Evolutionary conservation across 768 basidiomycete species (phyloP).

Genomic region (Suillus discolor): DNA sequence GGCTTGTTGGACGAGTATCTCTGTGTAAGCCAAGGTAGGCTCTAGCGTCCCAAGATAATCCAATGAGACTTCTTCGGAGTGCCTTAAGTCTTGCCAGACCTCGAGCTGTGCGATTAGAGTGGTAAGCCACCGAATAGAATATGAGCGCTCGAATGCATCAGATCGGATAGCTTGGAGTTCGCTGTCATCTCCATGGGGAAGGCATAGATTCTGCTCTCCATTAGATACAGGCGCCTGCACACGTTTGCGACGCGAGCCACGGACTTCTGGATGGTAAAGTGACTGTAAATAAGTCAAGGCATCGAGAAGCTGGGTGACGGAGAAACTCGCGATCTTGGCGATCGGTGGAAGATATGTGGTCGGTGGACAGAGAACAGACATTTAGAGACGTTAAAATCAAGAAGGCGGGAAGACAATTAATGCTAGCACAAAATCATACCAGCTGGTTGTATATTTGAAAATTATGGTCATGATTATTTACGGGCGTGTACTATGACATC

Average conservation of each 20-base stretch:
- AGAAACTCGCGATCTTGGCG: conserved; percentile 39
- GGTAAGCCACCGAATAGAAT: conserved; percentile 75
- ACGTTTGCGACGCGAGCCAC: conserved; percentile 52
- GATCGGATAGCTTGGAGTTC: conserved; percentile 40
- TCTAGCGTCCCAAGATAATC: background rate
- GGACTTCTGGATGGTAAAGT: conserved; percentile 64
- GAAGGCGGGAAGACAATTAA: background rate
- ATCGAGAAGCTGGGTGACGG: conserved; percentile 42
- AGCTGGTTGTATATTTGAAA: background rate
- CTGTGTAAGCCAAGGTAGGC: conserved; percentile 17
- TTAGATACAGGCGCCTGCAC: background rate
- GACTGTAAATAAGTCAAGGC: conserved; percentile 51
- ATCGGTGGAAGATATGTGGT: conserved; percentile 58
- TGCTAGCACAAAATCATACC: conserved; percentile 8
- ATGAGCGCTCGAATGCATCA: conserved; percentile 71
- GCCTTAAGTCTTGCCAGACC: conserved; percentile 6
- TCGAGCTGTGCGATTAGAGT: conserved; percentile 52
- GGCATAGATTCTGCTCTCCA: background rate
- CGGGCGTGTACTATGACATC: background rate
- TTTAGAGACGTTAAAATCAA: background rate
- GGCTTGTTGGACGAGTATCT: conserved; percentile 51
- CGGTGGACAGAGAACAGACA: conserved; percentile 37
- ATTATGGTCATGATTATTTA: conserved; percentile 5
- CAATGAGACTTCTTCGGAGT: background rate
- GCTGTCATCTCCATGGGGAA: conserved; percentile 6